phyloP scores from a whole-genome alignment of 352 stramenopile species.

The Paralagenidium karlingii region DNA sequence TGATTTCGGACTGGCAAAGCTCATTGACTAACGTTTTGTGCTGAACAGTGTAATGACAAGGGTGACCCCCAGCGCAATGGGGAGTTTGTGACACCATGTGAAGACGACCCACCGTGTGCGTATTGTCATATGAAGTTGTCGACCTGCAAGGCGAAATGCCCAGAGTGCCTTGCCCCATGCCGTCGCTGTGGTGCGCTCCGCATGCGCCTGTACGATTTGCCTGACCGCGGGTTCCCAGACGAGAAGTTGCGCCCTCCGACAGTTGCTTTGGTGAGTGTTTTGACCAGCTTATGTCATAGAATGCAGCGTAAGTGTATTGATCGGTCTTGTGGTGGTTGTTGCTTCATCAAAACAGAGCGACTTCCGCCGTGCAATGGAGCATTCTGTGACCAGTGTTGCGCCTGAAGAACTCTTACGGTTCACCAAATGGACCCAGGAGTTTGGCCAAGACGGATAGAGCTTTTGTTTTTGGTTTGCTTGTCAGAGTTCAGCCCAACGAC shows the following conservation, averaged over 20 bases:
- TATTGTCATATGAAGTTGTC: constrained; percentile 87
- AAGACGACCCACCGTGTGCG: constrained; percentile 70
- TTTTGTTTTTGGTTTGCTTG: neutral
- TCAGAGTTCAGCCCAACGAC: neutral
- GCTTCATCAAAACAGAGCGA: constrained; percentile 53
- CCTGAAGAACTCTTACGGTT: constrained; percentile 95
- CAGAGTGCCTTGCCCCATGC: constrained; percentile 58
- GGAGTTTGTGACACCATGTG: constrained; percentile 62
- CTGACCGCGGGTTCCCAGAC: constrained; percentile 68
- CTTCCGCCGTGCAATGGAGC: constrained; percentile 93
- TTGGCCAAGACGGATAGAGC: constrained; percentile 95
- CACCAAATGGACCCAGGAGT: constrained; percentile 98
- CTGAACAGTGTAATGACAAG: constrained; percentile 66
- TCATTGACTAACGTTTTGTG: neutral
- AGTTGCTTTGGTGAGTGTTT: constrained; percentile 60
- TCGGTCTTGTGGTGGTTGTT: constrained; percentile 1
- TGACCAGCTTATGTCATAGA: neutral
- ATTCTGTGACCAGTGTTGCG: constrained; percentile 92
- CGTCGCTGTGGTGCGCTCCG: constrained; percentile 56
- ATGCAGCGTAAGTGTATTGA: neutral
- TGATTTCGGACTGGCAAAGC: neutral
- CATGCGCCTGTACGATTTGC: constrained; percentile 79
- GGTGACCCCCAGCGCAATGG: constrained; percentile 39
- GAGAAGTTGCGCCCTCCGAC: constrained; percentile 79
- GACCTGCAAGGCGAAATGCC: constrained; percentile 42